Base-by-base conservation (phyloP, 2,329 filamentous ascomycete species). In the Xylariales sp. region DNA sequence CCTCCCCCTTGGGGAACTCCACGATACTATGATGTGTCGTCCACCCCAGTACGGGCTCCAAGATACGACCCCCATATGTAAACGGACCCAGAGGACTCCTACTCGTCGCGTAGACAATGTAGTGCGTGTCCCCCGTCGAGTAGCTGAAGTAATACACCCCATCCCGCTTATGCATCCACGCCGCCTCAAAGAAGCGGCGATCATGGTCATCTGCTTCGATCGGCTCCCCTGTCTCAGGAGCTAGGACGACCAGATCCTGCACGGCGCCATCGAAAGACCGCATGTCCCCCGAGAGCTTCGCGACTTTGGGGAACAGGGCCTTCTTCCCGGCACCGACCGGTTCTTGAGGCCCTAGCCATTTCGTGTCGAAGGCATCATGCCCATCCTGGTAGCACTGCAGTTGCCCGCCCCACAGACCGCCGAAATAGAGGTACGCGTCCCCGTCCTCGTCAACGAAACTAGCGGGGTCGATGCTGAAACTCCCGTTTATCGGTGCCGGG, bases 21-120 rank as follows among this genome's bases (percentile, higher is more conserved):
- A 83, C 82, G 50, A 90, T 83, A 3, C 80, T 86, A 60, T 89
- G 86, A 63, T 89, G 86, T 41, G 86, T 90, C 31, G 86, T 89
- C 86, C 86, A 90, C 1, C 86, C 85, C 19, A 85, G 61, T 4
- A 90, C 86, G 0, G 85, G 86, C 68, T 88, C 84, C 36, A 90
- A 60, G 41, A 90, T 83, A 34, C 78, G 66, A 0, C 86, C 85
- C 0, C 70, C 73, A 47, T 88, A 89, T 1, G 78, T 84, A 52
- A 89, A 89, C 0, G 86, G 85, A 0, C 86, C 85, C 9, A 78
- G 63, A 1, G 86, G 85, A 43, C 63, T 80, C 4, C 76, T 67
- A 0, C 81, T 76, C 3, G 73, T 78, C 1, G 82, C 86, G 56
- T 87, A 89, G 48, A 71, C 82, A 22, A 90, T 67, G 60, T 73